Percentiles rank a stretch among this genome's conserved stretches.
Evolutionary conservation across 805 yeast genomes (phyloP).

Genomic region (Candida adriatica): DNA sequence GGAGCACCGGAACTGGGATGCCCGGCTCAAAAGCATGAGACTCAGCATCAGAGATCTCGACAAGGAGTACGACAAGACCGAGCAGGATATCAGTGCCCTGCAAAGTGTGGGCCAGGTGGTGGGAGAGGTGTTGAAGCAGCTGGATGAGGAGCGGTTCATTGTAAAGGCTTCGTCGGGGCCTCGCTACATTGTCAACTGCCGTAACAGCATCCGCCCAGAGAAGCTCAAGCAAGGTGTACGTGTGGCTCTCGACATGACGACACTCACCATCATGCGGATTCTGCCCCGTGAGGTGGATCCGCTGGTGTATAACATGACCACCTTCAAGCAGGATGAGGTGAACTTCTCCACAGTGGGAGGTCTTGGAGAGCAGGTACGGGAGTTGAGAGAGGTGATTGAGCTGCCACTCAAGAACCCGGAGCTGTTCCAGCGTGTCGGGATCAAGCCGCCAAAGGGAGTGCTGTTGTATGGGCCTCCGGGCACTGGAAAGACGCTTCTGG

Average conservation of each 20-base stretch:
- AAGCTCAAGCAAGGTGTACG: constrained; percentile 87
- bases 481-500: constrained; percentile 92
- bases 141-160: constrained; percentile 89
- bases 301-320: constrained; percentile 94
- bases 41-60: constrained; percentile 78
- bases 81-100: constrained; percentile 92
- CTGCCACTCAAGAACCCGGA: constrained; percentile 96
- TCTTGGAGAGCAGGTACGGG: constrained; percentile 89
- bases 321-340: constrained; percentile 95
- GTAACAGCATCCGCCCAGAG: constrained; percentile 83
- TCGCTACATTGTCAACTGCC: constrained; percentile 93
- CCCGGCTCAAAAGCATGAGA: constrained; percentile 78
- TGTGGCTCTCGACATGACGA: constrained; percentile 96
- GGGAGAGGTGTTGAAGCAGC: constrained; percentile 93
- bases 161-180: constrained; percentile 98
- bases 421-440: constrained; percentile 90
- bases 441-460: constrained; percentile 98
- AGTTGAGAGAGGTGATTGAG: constrained; percentile 95
- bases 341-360: constrained; percentile 97
- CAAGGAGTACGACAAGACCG: constrained; percentile 83
- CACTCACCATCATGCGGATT: constrained; percentile 94
- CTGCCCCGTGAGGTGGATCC: constrained; percentile 98
- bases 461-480: constrained; percentile 97
- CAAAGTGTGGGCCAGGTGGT: constrained; percentile 96
- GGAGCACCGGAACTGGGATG: constrained; percentile 94